These are phyloP conservation scores for Trichophyton mentagrophytes DNA, from an alignment of 2,329 filamentous ascomycete species.

Conservation along the genomic window DNA sequence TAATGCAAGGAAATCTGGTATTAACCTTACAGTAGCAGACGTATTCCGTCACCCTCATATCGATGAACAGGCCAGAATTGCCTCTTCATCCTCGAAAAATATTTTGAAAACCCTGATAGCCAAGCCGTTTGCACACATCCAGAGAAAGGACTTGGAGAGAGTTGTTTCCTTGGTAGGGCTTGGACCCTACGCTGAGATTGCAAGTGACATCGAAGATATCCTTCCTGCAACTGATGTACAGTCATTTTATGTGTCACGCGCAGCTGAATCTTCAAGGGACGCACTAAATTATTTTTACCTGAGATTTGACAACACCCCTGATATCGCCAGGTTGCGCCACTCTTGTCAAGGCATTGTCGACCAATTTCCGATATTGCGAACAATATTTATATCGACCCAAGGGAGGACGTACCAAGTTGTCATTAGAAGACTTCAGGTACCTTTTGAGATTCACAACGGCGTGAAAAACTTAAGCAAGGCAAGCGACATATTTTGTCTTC, in stretches of 20 bases:
- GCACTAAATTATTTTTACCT: slow-evolving; percentile 7
- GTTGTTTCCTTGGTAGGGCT: slow-evolving; percentile 2
- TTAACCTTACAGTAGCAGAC: slow-evolving; percentile 5
- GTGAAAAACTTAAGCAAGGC: slow-evolving; percentile 27
- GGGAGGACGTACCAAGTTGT: background rate
- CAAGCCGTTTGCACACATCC: slow-evolving; percentile 4
- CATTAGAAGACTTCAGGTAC: background rate
- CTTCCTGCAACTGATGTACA: slow-evolving; percentile 2
- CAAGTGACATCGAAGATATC: background rate
- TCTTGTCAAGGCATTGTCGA: slow-evolving; percentile 3
- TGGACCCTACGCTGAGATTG: slow-evolving; percentile 2
- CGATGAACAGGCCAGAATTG: slow-evolving; percentile 8
- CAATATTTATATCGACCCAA: slow-evolving; percentile 1
- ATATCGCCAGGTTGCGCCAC: background rate
- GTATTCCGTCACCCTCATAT: slow-evolving; percentile 6
- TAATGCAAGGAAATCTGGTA: slow-evolving; percentile 30
- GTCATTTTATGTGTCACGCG: background rate
- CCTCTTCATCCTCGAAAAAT: slow-evolving; percentile 21
- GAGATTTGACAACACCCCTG: background rate
- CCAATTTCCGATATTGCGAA: slow-evolving; percentile 5
- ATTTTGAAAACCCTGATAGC: slow-evolving; percentile 4
- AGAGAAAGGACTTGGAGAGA: slow-evolving; percentile 3
- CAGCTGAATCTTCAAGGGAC: slow-evolving; percentile 4
- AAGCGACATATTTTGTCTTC: background rate
- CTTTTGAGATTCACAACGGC: background rate